Evolutionary conservation across 495 filamentous ascomycete genomes (phyloP).

Genomic region (Penicillium cinerascens): DNA sequence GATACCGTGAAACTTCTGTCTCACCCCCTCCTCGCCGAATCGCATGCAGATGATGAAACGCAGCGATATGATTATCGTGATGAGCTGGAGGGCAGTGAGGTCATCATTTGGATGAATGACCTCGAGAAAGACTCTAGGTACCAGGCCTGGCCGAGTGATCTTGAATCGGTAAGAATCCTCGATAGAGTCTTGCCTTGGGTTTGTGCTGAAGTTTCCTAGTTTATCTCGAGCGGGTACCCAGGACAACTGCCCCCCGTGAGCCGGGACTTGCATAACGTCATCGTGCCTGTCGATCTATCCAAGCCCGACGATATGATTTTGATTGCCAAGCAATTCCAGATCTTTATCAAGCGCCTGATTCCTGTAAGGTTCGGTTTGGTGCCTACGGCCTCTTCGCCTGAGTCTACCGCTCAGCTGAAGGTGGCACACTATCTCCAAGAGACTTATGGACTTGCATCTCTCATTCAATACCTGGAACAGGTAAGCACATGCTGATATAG

Average conservation of each 20-base stretch:
- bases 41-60: slow-evolving; percentile 60
- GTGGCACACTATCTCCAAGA: slow-evolving; percentile 79
- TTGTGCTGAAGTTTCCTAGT: slow-evolving; percentile 38
- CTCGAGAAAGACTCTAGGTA: slow-evolving; percentile 92
- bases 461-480: slow-evolving; percentile 65
- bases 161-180: slow-evolving; percentile 56
- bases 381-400: slow-evolving; percentile 57
- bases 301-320: slow-evolving; percentile 67
- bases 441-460: slow-evolving; percentile 68
- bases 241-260: slow-evolving; percentile 80
- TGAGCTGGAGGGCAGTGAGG: slow-evolving; percentile 72
- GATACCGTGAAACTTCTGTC: slow-evolving; percentile 77
- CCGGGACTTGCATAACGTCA: slow-evolving; percentile 78
- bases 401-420: slow-evolving; percentile 70
- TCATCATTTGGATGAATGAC: slow-evolving; percentile 94
- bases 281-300: slow-evolving; percentile 79
- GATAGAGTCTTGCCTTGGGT: neutral
- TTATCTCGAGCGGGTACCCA: slow-evolving; percentile 73
- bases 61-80: slow-evolving; percentile 89
- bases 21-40: slow-evolving; percentile 61
- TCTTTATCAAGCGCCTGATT: slow-evolving; percentile 74
- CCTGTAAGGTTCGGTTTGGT: slow-evolving; percentile 87
- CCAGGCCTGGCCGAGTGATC: slow-evolving; percentile 57
- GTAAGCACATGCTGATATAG: neutral
- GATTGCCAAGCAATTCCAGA: slow-evolving; percentile 63